Percentiles rank a stretch among this genome's conserved stretches.
Conservation (phyloP, 2,329 filamentous ascomycete genomes). For the Rosellinia necatrix region DNA sequence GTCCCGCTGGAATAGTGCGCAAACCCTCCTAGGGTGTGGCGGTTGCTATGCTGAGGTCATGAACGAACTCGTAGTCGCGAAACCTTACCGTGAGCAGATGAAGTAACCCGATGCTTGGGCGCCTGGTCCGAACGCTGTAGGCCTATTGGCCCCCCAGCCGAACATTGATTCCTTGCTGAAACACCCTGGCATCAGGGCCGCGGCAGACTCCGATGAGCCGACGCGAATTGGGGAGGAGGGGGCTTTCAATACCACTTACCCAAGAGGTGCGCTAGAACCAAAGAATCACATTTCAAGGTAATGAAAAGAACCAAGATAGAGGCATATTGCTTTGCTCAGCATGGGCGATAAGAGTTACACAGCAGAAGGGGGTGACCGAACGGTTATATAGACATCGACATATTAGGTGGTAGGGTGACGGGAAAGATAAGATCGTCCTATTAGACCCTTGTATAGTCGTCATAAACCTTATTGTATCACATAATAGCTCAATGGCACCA, state of each 20-base stretch:
- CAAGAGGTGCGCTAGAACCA: neutral
- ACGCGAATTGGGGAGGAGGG: neutral
- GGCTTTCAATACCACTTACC: neutral
- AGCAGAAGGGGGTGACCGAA: conserved; percentile 17
- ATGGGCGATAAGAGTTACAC: conserved; percentile 19
- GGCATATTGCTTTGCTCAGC: conserved; percentile 1
- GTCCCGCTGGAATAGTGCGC: neutral
- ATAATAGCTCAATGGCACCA: conserved; percentile 6
- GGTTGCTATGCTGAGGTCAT: conserved; percentile 2
- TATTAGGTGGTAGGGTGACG: neutral
- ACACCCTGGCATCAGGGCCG: neutral
- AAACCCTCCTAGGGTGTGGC: conserved; percentile 1
- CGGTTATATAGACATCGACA: conserved; percentile 22
- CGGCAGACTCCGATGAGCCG: neutral
- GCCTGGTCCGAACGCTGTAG: neutral
- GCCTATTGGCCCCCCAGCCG: neutral
- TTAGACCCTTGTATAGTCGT: neutral
- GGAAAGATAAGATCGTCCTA: neutral
- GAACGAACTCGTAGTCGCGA: neutral
- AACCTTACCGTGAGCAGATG: neutral
- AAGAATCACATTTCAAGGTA: neutral
- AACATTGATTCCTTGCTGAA: neutral
- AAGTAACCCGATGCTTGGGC: neutral
- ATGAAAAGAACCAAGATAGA: neutral
- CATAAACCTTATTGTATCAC: neutral